A percentile compares a stretch with the other conserved stretches of the same genome.
Conservation (phyloP, 2,329 filamentous ascomycete genomes). For the Drechslera avenae region DNA sequence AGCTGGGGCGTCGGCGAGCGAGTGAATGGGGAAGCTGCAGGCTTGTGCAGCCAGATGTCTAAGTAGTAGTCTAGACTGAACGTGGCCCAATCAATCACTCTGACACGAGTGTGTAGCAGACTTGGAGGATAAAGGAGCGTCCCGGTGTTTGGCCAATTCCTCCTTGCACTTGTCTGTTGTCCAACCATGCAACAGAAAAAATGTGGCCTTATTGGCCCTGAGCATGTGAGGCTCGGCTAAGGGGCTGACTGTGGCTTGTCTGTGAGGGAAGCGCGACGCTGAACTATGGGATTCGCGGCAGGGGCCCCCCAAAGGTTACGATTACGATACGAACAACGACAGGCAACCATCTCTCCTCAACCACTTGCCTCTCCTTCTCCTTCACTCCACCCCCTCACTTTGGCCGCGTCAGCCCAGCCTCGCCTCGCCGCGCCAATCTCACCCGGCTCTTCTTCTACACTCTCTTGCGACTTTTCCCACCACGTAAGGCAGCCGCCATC, state of each 20-base stretch:
- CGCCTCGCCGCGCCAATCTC: constrained; percentile 10
- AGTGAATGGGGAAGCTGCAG: constrained; percentile 36
- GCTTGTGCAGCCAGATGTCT: constrained; percentile 30
- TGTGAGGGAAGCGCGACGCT: constrained; percentile 13
- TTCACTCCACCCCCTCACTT: constrained; percentile 12
- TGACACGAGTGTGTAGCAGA: constrained; percentile 14
- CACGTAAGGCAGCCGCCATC: constrained; percentile 42
- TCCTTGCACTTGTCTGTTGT: too few species aligned
- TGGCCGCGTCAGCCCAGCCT: constrained; percentile 39
- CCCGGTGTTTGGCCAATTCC: too few species aligned
- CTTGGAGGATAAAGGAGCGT: constrained; percentile 10
- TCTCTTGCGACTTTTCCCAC: constrained; percentile 16
- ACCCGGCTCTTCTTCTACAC: constrained; percentile 16
- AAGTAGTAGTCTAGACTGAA: constrained; percentile 27
- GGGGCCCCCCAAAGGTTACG: constrained; percentile 18
- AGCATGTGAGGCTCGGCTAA: constrained; percentile 17
- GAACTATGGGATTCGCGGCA: constrained; percentile 22
- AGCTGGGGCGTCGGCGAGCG: constrained; percentile 25
- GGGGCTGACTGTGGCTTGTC: constrained; percentile 16
- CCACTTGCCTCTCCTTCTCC: constrained; percentile 5
- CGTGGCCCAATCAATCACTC: constrained; percentile 33
- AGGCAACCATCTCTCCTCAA: constrained; percentile 16
- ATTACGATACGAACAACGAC: constrained; percentile 3
- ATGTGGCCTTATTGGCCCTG: not conserved
- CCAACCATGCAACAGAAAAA: not conserved